phyloP scores from a whole-genome alignment of 139 green algal genomes.

The Pseudopediastrum boryanum region DNA sequence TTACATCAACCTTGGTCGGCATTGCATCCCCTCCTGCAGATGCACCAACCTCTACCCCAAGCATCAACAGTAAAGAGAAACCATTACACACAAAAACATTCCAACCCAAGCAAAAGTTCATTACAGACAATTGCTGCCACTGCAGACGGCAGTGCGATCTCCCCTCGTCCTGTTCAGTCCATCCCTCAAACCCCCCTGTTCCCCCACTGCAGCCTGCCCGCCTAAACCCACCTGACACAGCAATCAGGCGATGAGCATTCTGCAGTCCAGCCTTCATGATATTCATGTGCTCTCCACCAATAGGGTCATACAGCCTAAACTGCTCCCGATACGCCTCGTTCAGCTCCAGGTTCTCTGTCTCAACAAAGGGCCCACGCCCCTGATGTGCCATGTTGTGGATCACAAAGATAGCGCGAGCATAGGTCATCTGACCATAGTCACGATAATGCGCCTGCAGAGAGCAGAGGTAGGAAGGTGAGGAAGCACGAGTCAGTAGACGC shows the following conservation, averaged over 20 bases:
- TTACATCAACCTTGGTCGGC: too few relatives aligned
- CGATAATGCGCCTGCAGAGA: conserved; percentile 92
- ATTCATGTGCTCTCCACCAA: conserved; percentile 98
- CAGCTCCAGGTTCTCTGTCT: conserved; percentile 83
- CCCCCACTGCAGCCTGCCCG: too few relatives aligned
- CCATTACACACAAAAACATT: too few relatives aligned
- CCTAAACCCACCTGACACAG: conserved; percentile 69
- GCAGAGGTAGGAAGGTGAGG: neutral
- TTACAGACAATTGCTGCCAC: too few relatives aligned
- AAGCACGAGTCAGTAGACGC: neutral
- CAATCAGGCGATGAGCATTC: conserved; percentile 83
- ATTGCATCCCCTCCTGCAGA: too few relatives aligned
- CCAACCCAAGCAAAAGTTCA: too few relatives aligned
- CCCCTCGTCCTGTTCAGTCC: too few relatives aligned
- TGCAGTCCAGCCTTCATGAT: conserved; percentile 95
- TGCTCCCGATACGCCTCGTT: conserved; percentile 70
- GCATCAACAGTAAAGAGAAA: too few relatives aligned
- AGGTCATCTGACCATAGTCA: conserved; percentile 93
- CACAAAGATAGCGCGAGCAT: conserved; percentile 82
- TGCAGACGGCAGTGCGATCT: too few relatives aligned
- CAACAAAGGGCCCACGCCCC: conserved; percentile 88
- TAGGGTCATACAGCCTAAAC: conserved; percentile 80
- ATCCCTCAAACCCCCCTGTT: too few relatives aligned
- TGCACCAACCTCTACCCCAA: too few relatives aligned
- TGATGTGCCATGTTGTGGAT: conserved; percentile 95